Percentiles rank a stretch among this genome's conserved stretches.
Conservation (phyloP, 148 eudicot genomes). For the Spergularia marina region DNA sequence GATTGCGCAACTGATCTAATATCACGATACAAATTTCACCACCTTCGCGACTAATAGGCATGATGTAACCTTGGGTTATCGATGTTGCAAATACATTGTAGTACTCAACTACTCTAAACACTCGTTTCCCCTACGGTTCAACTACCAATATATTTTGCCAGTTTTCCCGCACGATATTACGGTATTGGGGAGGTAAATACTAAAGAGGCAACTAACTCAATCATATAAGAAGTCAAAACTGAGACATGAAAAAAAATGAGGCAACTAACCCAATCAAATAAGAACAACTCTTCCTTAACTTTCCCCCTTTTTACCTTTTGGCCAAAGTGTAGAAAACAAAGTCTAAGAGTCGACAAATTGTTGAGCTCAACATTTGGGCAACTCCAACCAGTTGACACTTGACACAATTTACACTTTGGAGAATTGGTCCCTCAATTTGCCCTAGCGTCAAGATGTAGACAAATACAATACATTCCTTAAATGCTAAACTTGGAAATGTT, state of each 20-base stretch:
- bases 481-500: neutral
- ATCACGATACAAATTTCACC: too few species aligned
- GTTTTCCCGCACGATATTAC: too few species aligned
- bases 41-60: too few species aligned
- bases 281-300: conserved; percentile 1
- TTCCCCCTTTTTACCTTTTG: neutral
- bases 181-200: too few species aligned
- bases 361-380: conserved; percentile 8
- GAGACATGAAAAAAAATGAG: neutral
- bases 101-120: too few species aligned
- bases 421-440: conserved; percentile 5
- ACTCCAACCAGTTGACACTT: conserved; percentile 14
- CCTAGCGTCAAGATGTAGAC: neutral
- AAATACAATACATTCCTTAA: neutral
- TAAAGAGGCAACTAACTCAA: too few species aligned
- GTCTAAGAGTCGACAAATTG: neutral
- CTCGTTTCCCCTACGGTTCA: too few species aligned
- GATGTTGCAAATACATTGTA: too few species aligned
- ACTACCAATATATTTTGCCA: too few species aligned
- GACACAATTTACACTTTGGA: neutral
- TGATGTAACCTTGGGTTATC: too few species aligned
- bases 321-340: too few species aligned
- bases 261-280: neutral
- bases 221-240: neutral
- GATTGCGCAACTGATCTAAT: too few species aligned